These are phyloP conservation scores for Ramaria rubella DNA, from an alignment of 768 basidiomycete genomes.

Conservation along the genomic window DNA sequence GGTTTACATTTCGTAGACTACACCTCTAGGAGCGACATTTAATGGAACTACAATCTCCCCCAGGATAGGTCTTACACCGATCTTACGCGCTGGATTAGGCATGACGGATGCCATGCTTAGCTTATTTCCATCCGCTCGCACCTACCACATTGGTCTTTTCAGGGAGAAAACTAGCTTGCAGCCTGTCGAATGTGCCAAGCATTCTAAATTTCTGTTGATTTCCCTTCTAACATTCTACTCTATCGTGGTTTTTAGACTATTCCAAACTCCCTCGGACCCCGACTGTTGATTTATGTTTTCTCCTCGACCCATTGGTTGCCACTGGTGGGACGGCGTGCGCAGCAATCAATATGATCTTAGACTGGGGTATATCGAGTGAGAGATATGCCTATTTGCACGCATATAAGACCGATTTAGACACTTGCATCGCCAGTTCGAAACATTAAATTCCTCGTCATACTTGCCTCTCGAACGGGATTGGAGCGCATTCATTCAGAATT, in stretches of 20 bases:
- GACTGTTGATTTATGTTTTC: constrained; percentile 75
- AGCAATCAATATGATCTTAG: constrained; percentile 76
- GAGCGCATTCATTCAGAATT: constrained; percentile 53
- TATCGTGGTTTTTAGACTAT: constrained; percentile 52
- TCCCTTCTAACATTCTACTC: not conserved
- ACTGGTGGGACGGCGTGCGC: constrained; percentile 91
- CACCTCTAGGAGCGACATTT: constrained; percentile 68
- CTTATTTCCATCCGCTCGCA: constrained; percentile 82
- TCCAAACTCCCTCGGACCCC: constrained; percentile 77
- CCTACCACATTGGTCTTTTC: constrained; percentile 88
- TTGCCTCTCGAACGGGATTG: constrained; percentile 74
- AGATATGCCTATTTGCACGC: not conserved
- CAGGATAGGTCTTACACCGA: constrained; percentile 80
- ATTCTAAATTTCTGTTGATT: not conserved
- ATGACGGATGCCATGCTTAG: constrained; percentile 86
- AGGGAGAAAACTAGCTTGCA: constrained; percentile 82
- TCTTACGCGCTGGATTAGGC: constrained; percentile 87
- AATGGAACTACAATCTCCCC: constrained; percentile 70
- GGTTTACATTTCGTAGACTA: constrained; percentile 41
- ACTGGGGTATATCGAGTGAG: constrained; percentile 74
- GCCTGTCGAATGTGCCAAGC: constrained; percentile 77
- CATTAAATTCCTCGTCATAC: constrained; percentile 76
- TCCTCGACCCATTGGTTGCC: constrained; percentile 89
- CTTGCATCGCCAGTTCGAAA: constrained; percentile 40
- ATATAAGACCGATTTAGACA: constrained; percentile 3